A percentile compares a stretch with the other conserved stretches of the same genome.
phyloP scores from a whole-genome alignment of 1,284 basidiomycete species.

The Erythrobasidium hasegawianum region DNA sequence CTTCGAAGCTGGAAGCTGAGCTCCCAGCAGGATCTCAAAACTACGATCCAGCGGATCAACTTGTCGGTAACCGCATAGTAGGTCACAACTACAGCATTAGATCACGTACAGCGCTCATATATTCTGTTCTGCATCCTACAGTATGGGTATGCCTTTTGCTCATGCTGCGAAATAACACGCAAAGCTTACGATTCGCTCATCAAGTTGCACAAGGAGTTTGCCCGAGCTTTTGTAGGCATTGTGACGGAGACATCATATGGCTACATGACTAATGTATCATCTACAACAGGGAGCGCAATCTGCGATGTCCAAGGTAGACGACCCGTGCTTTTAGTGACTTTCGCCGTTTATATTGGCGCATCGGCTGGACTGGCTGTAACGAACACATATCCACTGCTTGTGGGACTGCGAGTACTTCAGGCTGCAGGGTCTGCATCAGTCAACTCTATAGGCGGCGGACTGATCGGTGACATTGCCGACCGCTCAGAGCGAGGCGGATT shows the following conservation, averaged over 20 bases:
- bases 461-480: conserved; percentile 42
- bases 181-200: too few species aligned
- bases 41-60: conserved; percentile 65
- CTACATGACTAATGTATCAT: too few species aligned
- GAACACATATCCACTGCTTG: conserved; percentile 60
- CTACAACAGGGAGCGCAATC: too few species aligned
- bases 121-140: background rate
- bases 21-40: conserved; percentile 61
- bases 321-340: conserved; percentile 57
- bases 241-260: too few species aligned
- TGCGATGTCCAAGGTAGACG: conserved; percentile 57
- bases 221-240: too few species aligned
- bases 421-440: conserved; percentile 56
- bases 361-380: conserved; percentile 63
- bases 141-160: too few species aligned
- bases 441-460: conserved; percentile 41
- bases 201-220: too few species aligned
- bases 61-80: conserved; percentile 53
- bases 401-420: conserved; percentile 61
- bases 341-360: conserved; percentile 51
- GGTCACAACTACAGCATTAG: conserved; percentile 49
- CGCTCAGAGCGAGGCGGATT: conserved; percentile 37
- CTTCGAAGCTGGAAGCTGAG: too few species aligned
- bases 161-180: too few species aligned
- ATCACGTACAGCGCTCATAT: background rate